Conservation (phyloP, 352 stramenopile genomes). For the Pythium dissotocum region DNA sequence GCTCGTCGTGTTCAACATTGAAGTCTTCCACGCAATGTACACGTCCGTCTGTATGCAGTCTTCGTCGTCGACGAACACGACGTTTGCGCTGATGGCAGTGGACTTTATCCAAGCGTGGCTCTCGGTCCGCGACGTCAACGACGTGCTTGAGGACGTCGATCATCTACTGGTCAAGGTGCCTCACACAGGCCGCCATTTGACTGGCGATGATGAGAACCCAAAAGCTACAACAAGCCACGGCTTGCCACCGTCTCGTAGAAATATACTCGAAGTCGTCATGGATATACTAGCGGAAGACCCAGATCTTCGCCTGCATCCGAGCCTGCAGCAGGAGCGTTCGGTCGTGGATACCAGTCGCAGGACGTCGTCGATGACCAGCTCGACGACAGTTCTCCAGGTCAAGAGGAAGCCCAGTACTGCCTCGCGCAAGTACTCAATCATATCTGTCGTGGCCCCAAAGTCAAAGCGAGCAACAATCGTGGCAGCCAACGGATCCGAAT, state of each 20-base stretch:
- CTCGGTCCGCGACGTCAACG: constrained; percentile 28
- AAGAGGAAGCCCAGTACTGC: not conserved
- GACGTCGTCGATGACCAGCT: not conserved
- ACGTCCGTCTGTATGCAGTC: constrained; percentile 41
- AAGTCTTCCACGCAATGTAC: constrained; percentile 54
- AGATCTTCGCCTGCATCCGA: not conserved
- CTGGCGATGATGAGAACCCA: too few species aligned
- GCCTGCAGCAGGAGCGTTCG: not conserved
- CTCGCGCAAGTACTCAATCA: not conserved
- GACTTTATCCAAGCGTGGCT: constrained; percentile 38
- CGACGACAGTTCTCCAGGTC: not conserved
- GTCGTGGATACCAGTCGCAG: not conserved
- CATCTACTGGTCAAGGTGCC: not conserved
- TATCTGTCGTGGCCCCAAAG: not conserved
- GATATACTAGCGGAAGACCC: not conserved
- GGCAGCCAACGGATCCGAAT: not conserved
- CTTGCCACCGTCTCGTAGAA: too few species aligned
- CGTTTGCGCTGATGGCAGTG: constrained; percentile 29
- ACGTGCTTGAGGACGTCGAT: not conserved
- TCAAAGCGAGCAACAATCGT: not conserved
- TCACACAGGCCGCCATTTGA: not conserved
- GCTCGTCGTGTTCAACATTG: constrained; percentile 50
- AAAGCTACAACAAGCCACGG: too few species aligned
- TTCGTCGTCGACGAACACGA: constrained; percentile 28
- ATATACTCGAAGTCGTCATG: not conserved